Evolutionary conservation across 495 filamentous ascomycete species (phyloP).

Genomic region (Chlorociboria aeruginascens): DNA sequence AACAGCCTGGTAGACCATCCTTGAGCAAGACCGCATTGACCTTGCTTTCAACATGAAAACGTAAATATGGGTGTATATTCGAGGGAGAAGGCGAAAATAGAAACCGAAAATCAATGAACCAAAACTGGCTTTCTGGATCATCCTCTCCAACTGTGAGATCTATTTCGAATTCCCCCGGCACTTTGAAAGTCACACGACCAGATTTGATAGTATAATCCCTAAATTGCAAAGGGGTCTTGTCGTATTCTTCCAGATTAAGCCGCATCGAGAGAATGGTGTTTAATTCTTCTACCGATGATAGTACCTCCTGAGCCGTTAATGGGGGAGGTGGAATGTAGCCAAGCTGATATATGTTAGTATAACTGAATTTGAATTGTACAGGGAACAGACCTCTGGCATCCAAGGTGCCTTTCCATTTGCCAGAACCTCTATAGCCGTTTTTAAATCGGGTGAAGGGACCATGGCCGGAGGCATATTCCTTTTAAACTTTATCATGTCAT

Average conservation of each 20-base stretch:
- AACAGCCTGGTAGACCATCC: conserved; percentile 64
- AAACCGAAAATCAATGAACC: conserved; percentile 85
- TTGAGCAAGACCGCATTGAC: conserved; percentile 54
- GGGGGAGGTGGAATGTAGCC: conserved; percentile 68
- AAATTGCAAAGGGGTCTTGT: conserved; percentile 60
- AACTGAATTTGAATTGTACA: background rate
- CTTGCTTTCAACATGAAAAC: conserved; percentile 51
- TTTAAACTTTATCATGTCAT: conserved; percentile 57
- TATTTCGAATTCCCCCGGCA: conserved; percentile 79
- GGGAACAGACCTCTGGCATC: conserved; percentile 57
- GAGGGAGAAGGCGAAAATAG: conserved; percentile 57
- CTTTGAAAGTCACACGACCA: conserved; percentile 76
- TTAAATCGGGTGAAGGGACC: conserved; percentile 78
- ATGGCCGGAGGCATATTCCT: conserved; percentile 48
- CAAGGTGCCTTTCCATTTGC: conserved; percentile 59
- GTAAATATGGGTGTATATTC: conserved; percentile 45
- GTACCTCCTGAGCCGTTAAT: conserved; percentile 49
- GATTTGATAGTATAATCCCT: conserved; percentile 59
- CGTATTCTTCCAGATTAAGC: conserved; percentile 67
- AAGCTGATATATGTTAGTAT: conserved; percentile 38
- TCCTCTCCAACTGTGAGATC: conserved; percentile 82
- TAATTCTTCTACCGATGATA: conserved; percentile 61
- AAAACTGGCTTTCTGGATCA: conserved; percentile 68
- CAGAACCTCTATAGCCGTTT: conserved; percentile 76
- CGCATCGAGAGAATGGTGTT: conserved; percentile 74